Conservation (phyloP, 257 asterid genomes). For the Coffea canephora region DNA sequence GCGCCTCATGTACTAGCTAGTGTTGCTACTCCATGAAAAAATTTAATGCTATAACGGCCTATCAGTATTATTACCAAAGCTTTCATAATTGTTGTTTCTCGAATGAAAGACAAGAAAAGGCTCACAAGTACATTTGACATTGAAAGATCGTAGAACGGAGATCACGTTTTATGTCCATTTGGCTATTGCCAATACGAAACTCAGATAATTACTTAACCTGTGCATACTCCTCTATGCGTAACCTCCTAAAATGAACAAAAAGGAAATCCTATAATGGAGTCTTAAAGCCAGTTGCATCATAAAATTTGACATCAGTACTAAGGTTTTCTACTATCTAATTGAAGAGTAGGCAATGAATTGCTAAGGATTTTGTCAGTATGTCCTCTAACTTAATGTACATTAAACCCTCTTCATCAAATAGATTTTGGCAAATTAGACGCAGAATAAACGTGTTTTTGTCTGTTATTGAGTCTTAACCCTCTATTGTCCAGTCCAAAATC, state of each 20-base stretch:
- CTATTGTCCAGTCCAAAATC: background rate
- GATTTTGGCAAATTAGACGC: background rate
- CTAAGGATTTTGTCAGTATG: background rate
- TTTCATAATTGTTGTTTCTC: background rate
- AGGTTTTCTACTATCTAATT: background rate
- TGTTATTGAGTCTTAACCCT: background rate
- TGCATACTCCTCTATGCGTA: background rate
- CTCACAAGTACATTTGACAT: background rate
- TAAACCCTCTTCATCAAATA: background rate
- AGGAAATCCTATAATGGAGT: background rate
- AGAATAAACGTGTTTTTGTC: background rate
- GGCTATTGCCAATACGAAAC: background rate
- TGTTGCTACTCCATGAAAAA: background rate
- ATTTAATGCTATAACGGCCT: background rate
- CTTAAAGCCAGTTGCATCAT: background rate
- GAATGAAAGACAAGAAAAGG: slow-evolving; percentile 1
- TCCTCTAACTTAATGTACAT: background rate
- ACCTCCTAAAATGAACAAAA: background rate
- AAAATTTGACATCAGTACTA: background rate
- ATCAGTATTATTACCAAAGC: slow-evolving; percentile 10
- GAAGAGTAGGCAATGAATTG: background rate
- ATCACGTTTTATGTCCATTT: background rate
- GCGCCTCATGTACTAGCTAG: background rate
- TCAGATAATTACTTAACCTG: background rate
- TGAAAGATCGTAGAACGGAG: background rate